Evolutionary conservation across 495 filamentous ascomycete genomes (phyloP), one percentile per base, ranked within the genome.

Genomic region (Aspergillus mulundensis): DNA sequence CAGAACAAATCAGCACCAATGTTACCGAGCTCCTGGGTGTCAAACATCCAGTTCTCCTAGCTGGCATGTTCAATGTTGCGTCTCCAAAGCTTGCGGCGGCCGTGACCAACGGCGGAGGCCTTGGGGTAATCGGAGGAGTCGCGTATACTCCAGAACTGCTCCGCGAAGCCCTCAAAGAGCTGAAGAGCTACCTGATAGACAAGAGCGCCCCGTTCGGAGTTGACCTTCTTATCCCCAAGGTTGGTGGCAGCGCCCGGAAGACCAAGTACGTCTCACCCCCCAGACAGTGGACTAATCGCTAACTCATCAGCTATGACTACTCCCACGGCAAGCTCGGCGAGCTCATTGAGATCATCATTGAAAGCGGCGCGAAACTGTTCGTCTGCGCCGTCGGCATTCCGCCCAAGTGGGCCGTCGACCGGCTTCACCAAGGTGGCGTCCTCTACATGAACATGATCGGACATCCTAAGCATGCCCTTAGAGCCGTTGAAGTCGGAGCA

Each of bases 391-490:
- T 98, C 68, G 94, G 94, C 69, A 87, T 98, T 8, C 91, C 94
- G 18, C 93, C 94, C 45, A 87, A 88, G 67, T 73, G 81, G 56
- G 86, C 96, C 53, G 93, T 98, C 60, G 89, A 97, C 47, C 84
- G 80, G 60, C 84, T 98, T 34, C 94, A 98, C 82, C 81, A 83
- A 58, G 78, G 82, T 65, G 92, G 92, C 50, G 80, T 98, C 58
- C 80, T 95, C 53, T 95, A 93, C 83, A 98, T 98, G 94, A 98
- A 98, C 85, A 98, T 98, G 94, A 94, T 98, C 70, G 94, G 93
- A 56, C 94, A 97, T 81, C 95, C 95, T 58, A 98, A 97, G 83
- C 94, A 98, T 76, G 92, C 96, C 47, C 79, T 86, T 68, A 97
- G 96, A 81, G 89, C 88, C 67, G 79, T 97, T 53, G 93, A 90